Percentiles rank a stretch among this genome's conserved stretches.
These are phyloP conservation scores for Rosellinia necatrix DNA, from an alignment of 2,329 filamentous ascomycete genomes.

Conservation along the genomic window DNA sequence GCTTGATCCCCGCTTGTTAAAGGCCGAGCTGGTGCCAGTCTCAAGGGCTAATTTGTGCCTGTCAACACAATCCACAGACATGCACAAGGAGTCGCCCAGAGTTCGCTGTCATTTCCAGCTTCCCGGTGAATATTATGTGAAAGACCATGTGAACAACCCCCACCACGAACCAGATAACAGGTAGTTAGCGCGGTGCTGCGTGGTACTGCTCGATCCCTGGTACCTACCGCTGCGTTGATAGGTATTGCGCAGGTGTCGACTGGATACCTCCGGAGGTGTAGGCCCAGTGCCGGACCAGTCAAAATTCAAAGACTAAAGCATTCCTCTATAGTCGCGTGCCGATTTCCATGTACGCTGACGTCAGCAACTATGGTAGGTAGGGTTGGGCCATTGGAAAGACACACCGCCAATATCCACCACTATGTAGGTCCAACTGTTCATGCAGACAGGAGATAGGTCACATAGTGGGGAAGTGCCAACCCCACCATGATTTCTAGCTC, in stretches of 20 bases:
- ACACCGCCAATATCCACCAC: no score
- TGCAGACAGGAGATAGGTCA: no score
- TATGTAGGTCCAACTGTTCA: no score
- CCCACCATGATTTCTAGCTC: no score
- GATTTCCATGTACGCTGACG: conserved; percentile 1
- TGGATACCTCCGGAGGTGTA: neutral
- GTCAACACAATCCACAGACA: neutral
- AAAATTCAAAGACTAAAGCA: neutral
- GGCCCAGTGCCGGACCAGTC: neutral
- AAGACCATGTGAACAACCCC: conserved; percentile 11
- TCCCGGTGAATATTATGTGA: neutral
- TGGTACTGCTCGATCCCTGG: no score
- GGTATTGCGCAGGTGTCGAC: neutral
- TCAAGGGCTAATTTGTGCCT: neutral
- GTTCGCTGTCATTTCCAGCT: neutral
- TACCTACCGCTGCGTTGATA: neutral
- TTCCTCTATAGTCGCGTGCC: no score
- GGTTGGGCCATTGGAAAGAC: no score
- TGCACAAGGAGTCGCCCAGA: neutral
- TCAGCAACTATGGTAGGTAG: no score
- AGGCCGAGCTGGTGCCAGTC: neutral
- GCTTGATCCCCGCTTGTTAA: neutral
- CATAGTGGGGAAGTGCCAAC: no score
- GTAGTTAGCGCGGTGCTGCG: conserved; percentile 1
- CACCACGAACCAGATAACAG: neutral